Evolutionary conservation across 148 eudicot genomes (phyloP), one percentile per base, ranked within the genome.

Genomic region (Cornus kousa): DNA sequence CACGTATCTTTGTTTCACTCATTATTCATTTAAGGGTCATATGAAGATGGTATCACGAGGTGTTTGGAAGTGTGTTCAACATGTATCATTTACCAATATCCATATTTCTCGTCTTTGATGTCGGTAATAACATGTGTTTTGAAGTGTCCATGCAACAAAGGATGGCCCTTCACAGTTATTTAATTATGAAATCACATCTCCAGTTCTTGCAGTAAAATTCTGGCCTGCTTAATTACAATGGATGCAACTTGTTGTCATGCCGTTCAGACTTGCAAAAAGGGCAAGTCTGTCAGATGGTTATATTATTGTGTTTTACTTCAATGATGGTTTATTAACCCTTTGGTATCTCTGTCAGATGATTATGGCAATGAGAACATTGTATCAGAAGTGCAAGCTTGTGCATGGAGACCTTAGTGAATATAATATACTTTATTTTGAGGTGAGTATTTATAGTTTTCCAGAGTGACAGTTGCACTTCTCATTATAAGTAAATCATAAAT

Each of bases 381-480:
- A 93, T 83, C 99, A 96, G 80, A 96, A 96, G 79, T 96, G 99
- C 90, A 96, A 96, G 82, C 90, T 96, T 67, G 99, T 96, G 74
- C 99, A 96, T 85, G 99, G 98, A 74, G 99, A 96, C 82, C 88
- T 96, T 32, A 96, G 99, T 53, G 99, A 96, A 81, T 96, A 96
- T 80, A 96, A 96, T 85, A 88, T 96, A 78, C 89, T 96, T 19
- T 88, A 92, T 84, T 92, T 75, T 75, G 98, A 96, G 97, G 99
- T 94, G 76, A 70, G 78, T 74, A 59, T 40, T 78, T 67, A 37
- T 78, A 20, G 39, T 67, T 39, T 43, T 33, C 37, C 3, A 40
- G 32, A 39, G 4, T 40, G 20, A 35, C 22, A 24, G 5, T 32
- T 48, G 43, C 7, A 28, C 19, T 2, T 72, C 31, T 68, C 17